Evolutionary conservation across 306 rosid species (phyloP).

Genomic region (Benincasa hispida): DNA sequence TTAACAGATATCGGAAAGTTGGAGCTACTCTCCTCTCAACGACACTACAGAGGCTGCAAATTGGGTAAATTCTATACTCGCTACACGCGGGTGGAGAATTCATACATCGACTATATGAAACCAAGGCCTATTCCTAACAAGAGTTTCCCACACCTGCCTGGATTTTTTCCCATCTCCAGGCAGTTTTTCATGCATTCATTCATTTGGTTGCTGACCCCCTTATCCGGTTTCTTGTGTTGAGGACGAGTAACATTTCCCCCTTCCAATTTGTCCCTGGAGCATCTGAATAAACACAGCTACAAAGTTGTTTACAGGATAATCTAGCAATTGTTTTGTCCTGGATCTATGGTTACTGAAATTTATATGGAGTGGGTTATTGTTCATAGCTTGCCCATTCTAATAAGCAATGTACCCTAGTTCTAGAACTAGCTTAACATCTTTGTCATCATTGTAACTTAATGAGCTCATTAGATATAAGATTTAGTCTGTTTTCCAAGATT

Average conservation of each 20-base stretch:
- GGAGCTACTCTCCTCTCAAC: slow-evolving; percentile 79
- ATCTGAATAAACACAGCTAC: background rate
- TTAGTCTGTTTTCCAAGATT: no score
- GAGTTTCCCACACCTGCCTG: background rate
- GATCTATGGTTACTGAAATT: background rate
- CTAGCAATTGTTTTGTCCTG: background rate
- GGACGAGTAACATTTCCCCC: background rate
- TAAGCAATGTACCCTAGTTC: background rate
- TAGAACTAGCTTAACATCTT: background rate
- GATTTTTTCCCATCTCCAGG: background rate
- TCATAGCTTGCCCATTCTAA: background rate
- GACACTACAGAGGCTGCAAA: slow-evolving; percentile 72
- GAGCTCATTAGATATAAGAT: no score
- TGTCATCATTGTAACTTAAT: background rate
- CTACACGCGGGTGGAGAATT: slow-evolving; percentile 73
- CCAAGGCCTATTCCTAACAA: background rate
- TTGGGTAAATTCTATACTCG: slow-evolving; percentile 41
- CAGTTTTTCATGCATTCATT: background rate
- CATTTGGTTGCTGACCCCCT: background rate
- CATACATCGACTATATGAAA: background rate
- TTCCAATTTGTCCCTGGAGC: background rate
- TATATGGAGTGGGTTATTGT: background rate
- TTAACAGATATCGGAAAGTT: slow-evolving; percentile 45
- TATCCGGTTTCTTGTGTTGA: background rate
- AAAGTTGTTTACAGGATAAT: background rate